Percentiles rank a stretch among this genome's conserved stretches.
phyloP scores from a whole-genome alignment of 768 basidiomycete genomes.

The Leucocoprinus leucothites region DNA sequence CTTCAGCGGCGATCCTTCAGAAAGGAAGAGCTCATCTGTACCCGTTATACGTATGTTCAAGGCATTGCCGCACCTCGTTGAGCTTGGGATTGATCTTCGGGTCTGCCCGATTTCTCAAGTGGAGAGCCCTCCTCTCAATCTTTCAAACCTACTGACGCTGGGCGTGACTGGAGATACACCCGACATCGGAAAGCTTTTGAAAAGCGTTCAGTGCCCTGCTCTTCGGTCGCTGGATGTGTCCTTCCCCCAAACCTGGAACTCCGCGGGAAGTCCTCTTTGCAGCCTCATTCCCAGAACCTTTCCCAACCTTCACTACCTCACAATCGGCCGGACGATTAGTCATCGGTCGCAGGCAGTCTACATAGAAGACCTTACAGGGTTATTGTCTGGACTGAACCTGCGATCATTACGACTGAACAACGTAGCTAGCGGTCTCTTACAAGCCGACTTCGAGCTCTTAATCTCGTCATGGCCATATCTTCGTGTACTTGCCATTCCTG shows the following conservation, averaged over 20 bases:
- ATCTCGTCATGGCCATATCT: neutral
- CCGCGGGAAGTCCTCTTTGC: neutral
- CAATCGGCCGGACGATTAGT: neutral
- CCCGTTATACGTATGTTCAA: neutral
- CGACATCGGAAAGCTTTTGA: neutral
- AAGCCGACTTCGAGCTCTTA: neutral
- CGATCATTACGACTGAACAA: neutral
- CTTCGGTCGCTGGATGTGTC: neutral
- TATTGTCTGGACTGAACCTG: neutral
- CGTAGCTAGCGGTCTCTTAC: neutral
- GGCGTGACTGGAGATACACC: neutral
- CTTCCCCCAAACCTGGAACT: neutral
- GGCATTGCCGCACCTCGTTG: neutral
- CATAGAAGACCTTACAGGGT: neutral
- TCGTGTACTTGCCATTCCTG: neutral
- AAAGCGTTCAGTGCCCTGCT: neutral
- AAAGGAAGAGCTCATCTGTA: neutral
- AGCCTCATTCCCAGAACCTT: neutral
- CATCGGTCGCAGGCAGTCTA: too few relatives aligned
- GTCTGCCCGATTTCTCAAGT: neutral
- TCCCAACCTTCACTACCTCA: neutral
- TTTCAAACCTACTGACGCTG: neutral
- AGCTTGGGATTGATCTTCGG: neutral
- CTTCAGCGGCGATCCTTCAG: neutral
- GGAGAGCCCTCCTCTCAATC: neutral